Evolutionary conservation across 129 eudicot genomes (phyloP), one percentile per base, ranked within the genome.

Genomic region (Lactuca saligna): DNA sequence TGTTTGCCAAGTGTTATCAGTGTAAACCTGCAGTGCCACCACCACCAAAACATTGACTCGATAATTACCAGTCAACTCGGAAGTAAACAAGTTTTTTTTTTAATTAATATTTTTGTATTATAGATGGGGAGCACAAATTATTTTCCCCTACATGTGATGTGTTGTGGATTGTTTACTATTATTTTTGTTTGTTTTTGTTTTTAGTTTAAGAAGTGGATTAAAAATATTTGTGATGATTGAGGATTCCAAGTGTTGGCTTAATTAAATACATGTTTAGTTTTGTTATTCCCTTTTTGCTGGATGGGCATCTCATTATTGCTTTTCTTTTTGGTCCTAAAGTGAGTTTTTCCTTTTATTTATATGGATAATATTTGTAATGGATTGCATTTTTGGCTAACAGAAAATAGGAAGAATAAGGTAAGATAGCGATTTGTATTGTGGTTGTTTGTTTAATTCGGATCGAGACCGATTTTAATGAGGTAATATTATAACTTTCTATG

Each of bases 1-100:
- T 92, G 35, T 92, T 92, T 39, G 98, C 98, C 0, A 92, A 92
- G 84, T 92, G 98, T 62, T 88, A 92, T 35, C 98, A 92, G 29
- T 92, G 98, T 83, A 84, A 88, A 57, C 89, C 96, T 1, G 69
- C 81, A 1, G 44, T 34, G 14, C 84, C 87, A 14, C 57, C 81
- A 5, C 33, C 87, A 0, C 5, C 74, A 7, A 79, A 73, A 59
- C 81, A 70, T 17, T 75, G 87, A 61, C 17, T 46, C 69, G 75
- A 13, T 71, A 57, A 17, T 76, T 71, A 57, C 79, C 68, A 81
- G 66, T 65, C 29, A 48, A 78, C 76, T 75, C 72, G 2, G 63
- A 61, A 34, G 29, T 48, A 61, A 10, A 42, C 20, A 17, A 46
- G 31, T 61, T 50, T 82, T 73, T 74, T 57, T 3, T 46, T 1